Evolutionary conservation across 345 rosid species (phyloP).

Genomic region (Viola odorata): DNA sequence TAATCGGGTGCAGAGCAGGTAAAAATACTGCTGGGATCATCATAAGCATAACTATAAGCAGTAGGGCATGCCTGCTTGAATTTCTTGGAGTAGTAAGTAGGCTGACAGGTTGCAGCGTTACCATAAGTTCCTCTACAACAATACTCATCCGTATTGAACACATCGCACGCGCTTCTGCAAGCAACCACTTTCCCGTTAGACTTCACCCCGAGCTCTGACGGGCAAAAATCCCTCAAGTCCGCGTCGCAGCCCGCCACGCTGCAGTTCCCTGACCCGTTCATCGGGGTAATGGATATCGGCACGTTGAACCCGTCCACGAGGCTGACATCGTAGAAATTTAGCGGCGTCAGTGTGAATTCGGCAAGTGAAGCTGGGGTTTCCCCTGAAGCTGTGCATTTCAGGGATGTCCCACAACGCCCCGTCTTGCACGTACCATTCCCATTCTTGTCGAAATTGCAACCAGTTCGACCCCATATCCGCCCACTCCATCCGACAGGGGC

Average conservation of each 20-base stretch:
- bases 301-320: constrained; percentile 87
- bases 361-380: constrained; percentile 43
- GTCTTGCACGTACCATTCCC: constrained; percentile 70
- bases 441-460: constrained; percentile 56
- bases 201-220: constrained; percentile 53
- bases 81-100: constrained; percentile 67
- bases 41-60: constrained; percentile 83
- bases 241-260: constrained; percentile 53
- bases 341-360: constrained; percentile 54
- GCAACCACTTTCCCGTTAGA: constrained; percentile 49
- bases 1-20: constrained; percentile 74
- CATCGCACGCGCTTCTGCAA: constrained; percentile 91
- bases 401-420: constrained; percentile 13
- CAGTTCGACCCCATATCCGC: constrained; percentile 81
- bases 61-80: constrained; percentile 82
- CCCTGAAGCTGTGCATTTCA: constrained; percentile 17
- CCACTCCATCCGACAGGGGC: constrained; percentile 91
- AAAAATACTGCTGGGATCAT: constrained; percentile 71
- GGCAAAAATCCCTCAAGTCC: constrained; percentile 54
- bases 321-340: constrained; percentile 81
- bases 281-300: constrained; percentile 52
- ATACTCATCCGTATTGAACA: constrained; percentile 76
- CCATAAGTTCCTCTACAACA: constrained; percentile 72
- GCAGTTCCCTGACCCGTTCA: constrained; percentile 69
- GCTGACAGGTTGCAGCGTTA: constrained; percentile 47